These are phyloP conservation scores for Kickxella alabastrina DNA, from an alignment of 192 early-diverging fungal genomes.

Conservation along the genomic window DNA sequence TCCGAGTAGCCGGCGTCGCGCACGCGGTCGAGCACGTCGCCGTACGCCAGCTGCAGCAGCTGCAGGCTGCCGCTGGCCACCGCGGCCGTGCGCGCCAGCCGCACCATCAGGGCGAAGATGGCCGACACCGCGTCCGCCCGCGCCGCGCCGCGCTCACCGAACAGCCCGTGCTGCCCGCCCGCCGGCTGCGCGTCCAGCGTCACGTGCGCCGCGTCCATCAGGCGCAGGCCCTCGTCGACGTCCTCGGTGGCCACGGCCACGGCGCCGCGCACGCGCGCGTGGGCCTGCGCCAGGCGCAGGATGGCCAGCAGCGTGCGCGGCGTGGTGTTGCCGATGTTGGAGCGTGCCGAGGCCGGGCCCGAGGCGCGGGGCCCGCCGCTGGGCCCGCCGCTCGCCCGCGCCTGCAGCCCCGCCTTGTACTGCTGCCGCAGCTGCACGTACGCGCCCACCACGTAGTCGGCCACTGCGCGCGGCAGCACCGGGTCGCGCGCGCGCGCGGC, in stretches of 20 bases:
- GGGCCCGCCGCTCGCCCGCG: conserved; percentile 6
- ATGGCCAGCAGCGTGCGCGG: conserved; percentile 82
- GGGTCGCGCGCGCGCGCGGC: conserved; percentile 72
- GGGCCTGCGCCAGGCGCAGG: conserved; percentile 76
- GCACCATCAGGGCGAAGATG: conserved; percentile 76
- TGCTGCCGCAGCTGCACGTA: conserved; percentile 75
- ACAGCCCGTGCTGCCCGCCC: conserved; percentile 8
- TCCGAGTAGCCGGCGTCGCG: conserved; percentile 74
- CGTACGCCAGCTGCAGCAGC: conserved; percentile 57
- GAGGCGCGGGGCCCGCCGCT: conserved; percentile 23
- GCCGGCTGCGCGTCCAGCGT: conserved; percentile 60
- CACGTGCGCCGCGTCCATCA: conserved; percentile 88
- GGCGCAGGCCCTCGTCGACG: conserved; percentile 83
- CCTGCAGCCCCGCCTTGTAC: conserved; percentile 40
- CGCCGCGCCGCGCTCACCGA: conserved; percentile 37
- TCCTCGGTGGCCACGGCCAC: conserved; percentile 65
- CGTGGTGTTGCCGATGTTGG: conserved; percentile 42
- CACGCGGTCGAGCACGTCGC: conserved; percentile 64
- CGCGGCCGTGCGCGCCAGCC: conserved; percentile 62
- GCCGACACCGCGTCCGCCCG: conserved; percentile 53
- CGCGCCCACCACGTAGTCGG: conserved; percentile 82
- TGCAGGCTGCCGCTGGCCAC: not conserved
- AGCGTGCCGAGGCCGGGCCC: conserved; percentile 10
- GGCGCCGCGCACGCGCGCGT: conserved; percentile 74
- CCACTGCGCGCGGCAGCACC: conserved; percentile 66